A percentile compares a stretch with the other conserved stretches of the same genome.
Evolutionary conservation across 495 filamentous ascomycete genomes (phyloP).

Genomic region (Cetradonia linearis): DNA sequence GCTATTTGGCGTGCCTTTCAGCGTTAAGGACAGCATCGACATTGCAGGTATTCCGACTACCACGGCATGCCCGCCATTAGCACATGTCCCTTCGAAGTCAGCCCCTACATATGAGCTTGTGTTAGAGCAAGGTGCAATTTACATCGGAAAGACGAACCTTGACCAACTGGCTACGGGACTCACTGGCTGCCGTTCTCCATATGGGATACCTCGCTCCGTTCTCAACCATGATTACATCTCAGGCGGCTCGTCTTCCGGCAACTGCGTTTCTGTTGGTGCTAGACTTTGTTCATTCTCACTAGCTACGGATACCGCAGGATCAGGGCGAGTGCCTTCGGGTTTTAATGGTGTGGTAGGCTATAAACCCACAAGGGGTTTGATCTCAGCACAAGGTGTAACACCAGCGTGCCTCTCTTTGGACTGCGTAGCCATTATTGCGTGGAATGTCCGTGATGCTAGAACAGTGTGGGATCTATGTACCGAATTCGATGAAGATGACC

Average conservation of each 20-base stretch:
- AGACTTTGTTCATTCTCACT: conserved; percentile 51
- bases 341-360: conserved; percentile 59
- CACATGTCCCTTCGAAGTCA: conserved; percentile 37
- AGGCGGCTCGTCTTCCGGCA: conserved; percentile 55
- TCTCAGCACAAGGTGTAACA: conserved; percentile 47
- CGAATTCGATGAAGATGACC: conserved; percentile 43
- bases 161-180: conserved; percentile 60
- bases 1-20: conserved; percentile 55
- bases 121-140: conserved; percentile 42
- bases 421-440: conserved; percentile 48
- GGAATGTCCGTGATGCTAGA: conserved; percentile 42
- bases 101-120: conserved; percentile 32
- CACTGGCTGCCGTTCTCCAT: conserved; percentile 51
- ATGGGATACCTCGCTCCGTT: conserved; percentile 44
- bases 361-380: conserved; percentile 56
- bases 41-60: conserved; percentile 48
- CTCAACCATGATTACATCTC: conserved; percentile 47
- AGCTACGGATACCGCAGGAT: conserved; percentile 58
- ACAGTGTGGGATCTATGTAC: conserved; percentile 46
- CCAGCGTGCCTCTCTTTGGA: conserved; percentile 55
- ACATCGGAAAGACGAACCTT: conserved; percentile 58
- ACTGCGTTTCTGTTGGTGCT: conserved; percentile 47
- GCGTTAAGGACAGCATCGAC: conserved; percentile 56
- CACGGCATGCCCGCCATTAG: conserved; percentile 45
- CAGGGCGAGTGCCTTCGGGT: conserved; percentile 49